Percentiles rank a stretch among this genome's conserved stretches.
These are phyloP conservation scores for Coemansia sp. DNA, from an alignment of 192 early-diverging fungal genomes.

Conservation along the genomic window DNA sequence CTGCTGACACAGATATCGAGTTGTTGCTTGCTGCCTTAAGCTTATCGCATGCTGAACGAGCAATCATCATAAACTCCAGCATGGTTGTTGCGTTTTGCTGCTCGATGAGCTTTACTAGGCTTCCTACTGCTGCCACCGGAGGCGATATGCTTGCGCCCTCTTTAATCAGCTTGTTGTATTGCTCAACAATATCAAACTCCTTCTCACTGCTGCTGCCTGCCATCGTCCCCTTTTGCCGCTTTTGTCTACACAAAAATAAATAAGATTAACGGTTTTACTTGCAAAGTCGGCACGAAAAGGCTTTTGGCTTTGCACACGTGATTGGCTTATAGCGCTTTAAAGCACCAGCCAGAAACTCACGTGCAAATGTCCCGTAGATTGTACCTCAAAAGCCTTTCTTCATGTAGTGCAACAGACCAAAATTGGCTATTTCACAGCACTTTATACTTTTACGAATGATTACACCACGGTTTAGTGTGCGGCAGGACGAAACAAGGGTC, in stretches of 20 bases:
- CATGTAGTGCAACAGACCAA: no score
- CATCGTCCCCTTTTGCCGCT: background rate
- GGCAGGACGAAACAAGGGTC: conserved; percentile 75
- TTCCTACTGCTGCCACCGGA: conserved; percentile 73
- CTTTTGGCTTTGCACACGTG: no score
- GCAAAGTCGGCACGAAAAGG: no score
- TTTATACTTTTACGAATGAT: conserved; percentile 63
- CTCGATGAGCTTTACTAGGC: conserved; percentile 66
- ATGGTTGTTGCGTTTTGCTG: conserved; percentile 76
- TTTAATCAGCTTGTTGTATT: conserved; percentile 36
- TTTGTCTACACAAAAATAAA: background rate
- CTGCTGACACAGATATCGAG: conserved; percentile 81
- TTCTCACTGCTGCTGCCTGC: background rate
- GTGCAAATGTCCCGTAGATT: no score
- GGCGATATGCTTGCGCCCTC: conserved; percentile 62
- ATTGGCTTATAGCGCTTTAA: no score
- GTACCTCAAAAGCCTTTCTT: no score
- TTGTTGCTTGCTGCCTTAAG: conserved; percentile 69
- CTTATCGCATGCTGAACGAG: conserved; percentile 61
- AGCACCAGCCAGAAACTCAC: no score
- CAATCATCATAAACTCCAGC: conserved; percentile 81
- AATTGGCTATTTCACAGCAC: no score
- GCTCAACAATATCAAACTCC: conserved; percentile 29
- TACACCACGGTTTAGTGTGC: conserved; percentile 79
- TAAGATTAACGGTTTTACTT: background rate